Evolutionary conservation across 225 moss, liverwort and hornwort genomes (phyloP).

Genomic region (Ulota crispa): DNA sequence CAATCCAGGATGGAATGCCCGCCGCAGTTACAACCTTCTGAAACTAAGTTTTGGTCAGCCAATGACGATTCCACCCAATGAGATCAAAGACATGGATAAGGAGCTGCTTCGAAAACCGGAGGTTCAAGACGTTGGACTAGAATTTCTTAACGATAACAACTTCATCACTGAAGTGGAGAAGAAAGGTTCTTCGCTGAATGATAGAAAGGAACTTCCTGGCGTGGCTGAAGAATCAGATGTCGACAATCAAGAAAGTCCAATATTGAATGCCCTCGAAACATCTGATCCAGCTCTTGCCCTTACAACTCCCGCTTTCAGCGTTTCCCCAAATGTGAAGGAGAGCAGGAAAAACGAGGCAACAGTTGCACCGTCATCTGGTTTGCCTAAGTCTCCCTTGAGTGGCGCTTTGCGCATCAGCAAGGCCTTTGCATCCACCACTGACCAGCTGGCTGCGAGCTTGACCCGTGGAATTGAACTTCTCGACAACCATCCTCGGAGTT

Average conservation of each 20-base stretch:
- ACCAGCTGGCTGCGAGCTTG: conserved; percentile 76
- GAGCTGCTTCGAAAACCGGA: conserved; percentile 15
- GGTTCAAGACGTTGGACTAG: conserved; percentile 8
- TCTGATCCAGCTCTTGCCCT: conserved; percentile 33
- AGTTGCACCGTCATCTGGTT: conserved; percentile 9
- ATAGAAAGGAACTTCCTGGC: not conserved
- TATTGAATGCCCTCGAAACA: not conserved
- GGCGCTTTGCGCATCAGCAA: conserved; percentile 40
- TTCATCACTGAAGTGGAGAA: not conserved
- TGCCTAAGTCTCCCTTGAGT: conserved; percentile 31
- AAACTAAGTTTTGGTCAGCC: conserved; percentile 46
- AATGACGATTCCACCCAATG: conserved; percentile 36
- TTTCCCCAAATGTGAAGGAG: conserved; percentile 66
- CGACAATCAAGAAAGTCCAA: not conserved
- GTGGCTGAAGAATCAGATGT: not conserved
- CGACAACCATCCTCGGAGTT: conserved; percentile 57
- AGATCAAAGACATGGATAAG: conserved; percentile 31
- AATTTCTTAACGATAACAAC: not conserved
- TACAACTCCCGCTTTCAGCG: conserved; percentile 54
- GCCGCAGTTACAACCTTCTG: conserved; percentile 54
- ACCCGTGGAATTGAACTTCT: conserved; percentile 81
- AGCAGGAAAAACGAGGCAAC: conserved; percentile 23
- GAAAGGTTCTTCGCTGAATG: not conserved
- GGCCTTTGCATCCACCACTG: conserved; percentile 59
- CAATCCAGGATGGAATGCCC: conserved; percentile 47